These are phyloP conservation scores for Ophiocordyceps camponoti-floridani DNA, from an alignment of 2,329 filamentous ascomycete species.

Conservation along the genomic window DNA sequence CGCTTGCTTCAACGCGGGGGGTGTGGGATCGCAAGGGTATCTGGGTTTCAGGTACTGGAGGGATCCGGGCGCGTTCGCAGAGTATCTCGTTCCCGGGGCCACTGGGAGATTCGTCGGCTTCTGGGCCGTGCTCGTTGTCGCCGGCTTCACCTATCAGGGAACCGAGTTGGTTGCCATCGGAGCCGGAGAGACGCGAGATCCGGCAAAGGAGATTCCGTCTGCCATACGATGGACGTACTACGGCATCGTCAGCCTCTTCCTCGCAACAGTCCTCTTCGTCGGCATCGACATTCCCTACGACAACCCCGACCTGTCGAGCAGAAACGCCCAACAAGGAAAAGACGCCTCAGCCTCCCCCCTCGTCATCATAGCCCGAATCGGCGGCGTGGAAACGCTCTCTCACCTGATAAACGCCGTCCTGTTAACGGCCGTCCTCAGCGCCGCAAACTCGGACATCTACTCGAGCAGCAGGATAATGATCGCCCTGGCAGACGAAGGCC, in stretches of 20 bases:
- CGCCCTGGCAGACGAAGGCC: slow-evolving; percentile 44
- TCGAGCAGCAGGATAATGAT: slow-evolving; percentile 52
- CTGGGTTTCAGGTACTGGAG: slow-evolving; percentile 59
- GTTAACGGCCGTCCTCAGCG: slow-evolving; percentile 60
- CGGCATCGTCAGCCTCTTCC: slow-evolving; percentile 54
- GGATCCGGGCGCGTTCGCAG: slow-evolving; percentile 48
- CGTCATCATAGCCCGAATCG: slow-evolving; percentile 40
- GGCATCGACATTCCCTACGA: slow-evolving; percentile 52
- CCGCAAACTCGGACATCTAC: slow-evolving; percentile 63
- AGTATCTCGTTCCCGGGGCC: slow-evolving; percentile 38
- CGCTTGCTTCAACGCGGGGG: slow-evolving; percentile 52
- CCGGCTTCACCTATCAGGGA: slow-evolving; percentile 54
- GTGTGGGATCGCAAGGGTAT: slow-evolving; percentile 49
- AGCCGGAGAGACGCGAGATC: slow-evolving; percentile 61
- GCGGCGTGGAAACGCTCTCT: slow-evolving; percentile 45
- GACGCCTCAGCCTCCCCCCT: slow-evolving; percentile 40
- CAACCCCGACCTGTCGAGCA: slow-evolving; percentile 31
- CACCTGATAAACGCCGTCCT: slow-evolving; percentile 64
- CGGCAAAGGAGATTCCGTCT: slow-evolving; percentile 50
- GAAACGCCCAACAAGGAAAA: slow-evolving; percentile 30
- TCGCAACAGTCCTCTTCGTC: slow-evolving; percentile 49
- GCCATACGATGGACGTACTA: slow-evolving; percentile 62
- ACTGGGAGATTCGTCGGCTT: slow-evolving; percentile 55
- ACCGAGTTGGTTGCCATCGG: slow-evolving; percentile 62
- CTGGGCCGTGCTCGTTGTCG: slow-evolving; percentile 50